Evolutionary conservation across 768 basidiomycete species (phyloP).

Genomic region (Tylopilus cervinicoccineus): DNA sequence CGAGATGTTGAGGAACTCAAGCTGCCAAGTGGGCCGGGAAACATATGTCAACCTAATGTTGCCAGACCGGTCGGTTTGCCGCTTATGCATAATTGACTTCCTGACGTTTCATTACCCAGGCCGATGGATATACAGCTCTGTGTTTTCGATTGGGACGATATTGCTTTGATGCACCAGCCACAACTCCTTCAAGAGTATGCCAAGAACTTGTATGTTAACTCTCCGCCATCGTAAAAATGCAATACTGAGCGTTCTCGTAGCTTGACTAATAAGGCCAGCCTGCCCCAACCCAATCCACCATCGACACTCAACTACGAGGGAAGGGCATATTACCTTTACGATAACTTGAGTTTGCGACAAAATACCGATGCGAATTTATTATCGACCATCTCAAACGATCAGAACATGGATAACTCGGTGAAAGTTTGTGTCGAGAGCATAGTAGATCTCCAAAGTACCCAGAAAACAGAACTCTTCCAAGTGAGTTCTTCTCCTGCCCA

Average conservation of each 20-base stretch:
- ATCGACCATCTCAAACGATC: conserved; percentile 2
- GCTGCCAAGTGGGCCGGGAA: conserved; percentile 37
- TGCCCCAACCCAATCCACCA: conserved; percentile 46
- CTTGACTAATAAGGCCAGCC: conserved; percentile 24
- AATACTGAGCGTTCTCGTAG: conserved; percentile 25
- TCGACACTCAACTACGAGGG: conserved; percentile 36
- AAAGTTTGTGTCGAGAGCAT: conserved; percentile 42
- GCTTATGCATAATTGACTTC: not conserved
- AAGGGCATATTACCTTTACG: conserved; percentile 43
- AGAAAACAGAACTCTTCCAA: conserved; percentile 50
- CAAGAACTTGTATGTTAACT: conserved; percentile 39
- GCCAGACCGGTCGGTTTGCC: conserved; percentile 47
- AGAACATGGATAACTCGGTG: not conserved
- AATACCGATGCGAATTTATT: conserved; percentile 27
- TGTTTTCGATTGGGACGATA: conserved; percentile 30
- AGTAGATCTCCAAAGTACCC: conserved; percentile 51
- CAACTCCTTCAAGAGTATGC: conserved; percentile 40
- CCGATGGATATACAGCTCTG: conserved; percentile 57
- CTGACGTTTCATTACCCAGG: conserved; percentile 29
- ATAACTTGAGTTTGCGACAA: conserved; percentile 46
- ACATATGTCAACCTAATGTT: conserved; percentile 46
- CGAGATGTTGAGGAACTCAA: conserved; percentile 4
- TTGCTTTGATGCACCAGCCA: conserved; percentile 37
- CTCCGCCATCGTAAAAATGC: not conserved
- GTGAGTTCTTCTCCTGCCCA: conserved; percentile 33